A percentile compares a stretch with the other conserved stretches of the same genome.
Conservation (phyloP, 129 eudicot genomes). For the Flaveria bidentis region DNA sequence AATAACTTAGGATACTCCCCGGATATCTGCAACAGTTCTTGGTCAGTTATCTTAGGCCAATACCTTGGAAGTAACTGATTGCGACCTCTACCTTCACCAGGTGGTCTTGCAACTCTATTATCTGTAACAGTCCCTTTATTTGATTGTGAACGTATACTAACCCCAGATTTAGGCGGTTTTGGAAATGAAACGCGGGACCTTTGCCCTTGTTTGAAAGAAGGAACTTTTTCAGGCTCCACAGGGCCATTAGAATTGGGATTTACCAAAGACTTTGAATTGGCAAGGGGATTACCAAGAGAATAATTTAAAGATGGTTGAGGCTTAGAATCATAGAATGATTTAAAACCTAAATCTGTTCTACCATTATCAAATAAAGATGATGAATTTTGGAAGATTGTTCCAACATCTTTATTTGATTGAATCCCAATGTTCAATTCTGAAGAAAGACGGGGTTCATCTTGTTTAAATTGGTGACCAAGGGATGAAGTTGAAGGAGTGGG, state of each 20-base stretch:
- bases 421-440: slow-evolving; percentile 35
- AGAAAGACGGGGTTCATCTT: slow-evolving; percentile 42
- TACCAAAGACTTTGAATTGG: slow-evolving; percentile 38
- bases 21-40: slow-evolving; percentile 76
- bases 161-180: slow-evolving; percentile 57
- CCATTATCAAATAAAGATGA: slow-evolving; percentile 40
- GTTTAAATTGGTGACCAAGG: slow-evolving; percentile 39
- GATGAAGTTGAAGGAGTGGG: slow-evolving; percentile 38
- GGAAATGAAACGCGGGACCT: slow-evolving; percentile 55
- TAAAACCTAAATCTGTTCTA: slow-evolving; percentile 47
- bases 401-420: slow-evolving; percentile 23
- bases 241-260: slow-evolving; percentile 39
- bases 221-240: slow-evolving; percentile 47
- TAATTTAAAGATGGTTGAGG: slow-evolving; percentile 50
- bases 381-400: slow-evolving; percentile 33
- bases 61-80: slow-evolving; percentile 89
- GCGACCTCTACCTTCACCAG: slow-evolving; percentile 80
- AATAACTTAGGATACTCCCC: slow-evolving; percentile 77
- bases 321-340: slow-evolving; percentile 55
- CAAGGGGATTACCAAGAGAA: slow-evolving; percentile 43
- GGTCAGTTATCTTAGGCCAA: slow-evolving; percentile 92
- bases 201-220: slow-evolving; percentile 55
- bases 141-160: slow-evolving; percentile 37
- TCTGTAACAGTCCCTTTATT: slow-evolving; percentile 52
- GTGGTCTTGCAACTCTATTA: slow-evolving; percentile 76